A percentile compares a stretch with the other conserved stretches of the same genome.
Conservation (phyloP, 2,329 filamentous ascomycete species). For the Alternaria sp. region DNA sequence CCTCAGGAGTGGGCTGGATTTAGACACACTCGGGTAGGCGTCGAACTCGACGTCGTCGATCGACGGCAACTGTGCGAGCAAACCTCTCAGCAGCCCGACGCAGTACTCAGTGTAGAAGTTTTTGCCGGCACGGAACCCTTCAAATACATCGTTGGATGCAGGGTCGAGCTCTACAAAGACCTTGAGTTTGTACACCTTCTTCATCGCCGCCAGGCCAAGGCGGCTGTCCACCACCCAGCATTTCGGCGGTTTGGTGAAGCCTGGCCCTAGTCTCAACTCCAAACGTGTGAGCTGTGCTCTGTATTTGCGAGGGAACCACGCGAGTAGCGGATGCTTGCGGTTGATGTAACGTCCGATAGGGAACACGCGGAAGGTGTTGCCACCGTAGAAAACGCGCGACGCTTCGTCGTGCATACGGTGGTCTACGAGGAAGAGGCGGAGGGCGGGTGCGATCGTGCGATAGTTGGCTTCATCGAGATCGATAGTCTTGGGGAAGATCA, state of each 20-base stretch:
- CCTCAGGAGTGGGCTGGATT: conserved; percentile 70
- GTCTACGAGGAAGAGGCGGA: conserved; percentile 74
- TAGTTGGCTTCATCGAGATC: conserved; percentile 75
- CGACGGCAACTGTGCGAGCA: conserved; percentile 67
- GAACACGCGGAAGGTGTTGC: conserved; percentile 64
- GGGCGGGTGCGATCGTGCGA: conserved; percentile 64
- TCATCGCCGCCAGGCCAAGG: conserved; percentile 71
- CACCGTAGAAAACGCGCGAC: conserved; percentile 60
- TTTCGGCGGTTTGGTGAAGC: conserved; percentile 74
- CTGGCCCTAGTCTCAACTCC: conserved; percentile 76
- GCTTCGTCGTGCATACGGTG: conserved; percentile 61
- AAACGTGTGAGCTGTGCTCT: conserved; percentile 69
- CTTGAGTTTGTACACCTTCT: conserved; percentile 66
- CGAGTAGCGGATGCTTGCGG: conserved; percentile 75
- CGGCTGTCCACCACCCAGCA: conserved; percentile 74
- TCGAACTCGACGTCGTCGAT: conserved; percentile 73
- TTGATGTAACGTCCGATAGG: conserved; percentile 70
- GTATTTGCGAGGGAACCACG: conserved; percentile 69
- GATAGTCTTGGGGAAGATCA: conserved; percentile 63
- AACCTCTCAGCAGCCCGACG: conserved; percentile 62
- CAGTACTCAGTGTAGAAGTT: conserved; percentile 77
- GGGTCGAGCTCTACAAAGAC: conserved; percentile 79
- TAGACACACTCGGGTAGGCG: conserved; percentile 71
- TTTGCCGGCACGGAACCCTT: conserved; percentile 71
- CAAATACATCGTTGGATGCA: conserved; percentile 69